These are phyloP conservation scores for Lactarius quietus DNA, from an alignment of 768 basidiomycete species.

Conservation along the genomic window DNA sequence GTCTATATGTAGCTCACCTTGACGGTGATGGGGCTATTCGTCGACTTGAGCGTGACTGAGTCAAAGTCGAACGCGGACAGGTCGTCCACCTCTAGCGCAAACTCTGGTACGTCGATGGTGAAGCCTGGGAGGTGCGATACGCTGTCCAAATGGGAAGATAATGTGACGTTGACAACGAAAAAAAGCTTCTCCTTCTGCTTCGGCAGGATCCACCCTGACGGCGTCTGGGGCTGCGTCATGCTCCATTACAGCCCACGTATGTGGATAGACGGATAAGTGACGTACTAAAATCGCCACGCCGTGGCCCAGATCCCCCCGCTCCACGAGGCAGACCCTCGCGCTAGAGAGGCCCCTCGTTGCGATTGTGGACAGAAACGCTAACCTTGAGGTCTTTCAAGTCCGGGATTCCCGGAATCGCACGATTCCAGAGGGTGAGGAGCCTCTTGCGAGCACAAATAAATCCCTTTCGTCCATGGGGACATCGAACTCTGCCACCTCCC, in stretches of 20 bases:
- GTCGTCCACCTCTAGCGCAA: not conserved
- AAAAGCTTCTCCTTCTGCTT: not conserved
- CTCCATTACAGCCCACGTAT: not conserved
- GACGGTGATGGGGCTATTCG: constrained; percentile 3
- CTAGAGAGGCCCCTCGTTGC: not conserved
- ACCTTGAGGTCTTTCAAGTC: constrained; percentile 12
- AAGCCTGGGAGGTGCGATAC: not conserved
- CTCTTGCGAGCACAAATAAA: constrained; percentile 1
- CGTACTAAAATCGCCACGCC: constrained; percentile 12
- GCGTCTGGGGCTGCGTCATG: not conserved
- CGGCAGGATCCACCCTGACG: constrained; percentile 4
- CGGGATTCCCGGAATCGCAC: constrained; percentile 5
- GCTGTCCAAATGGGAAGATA: constrained; percentile 8
- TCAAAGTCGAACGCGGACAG: constrained; percentile 3
- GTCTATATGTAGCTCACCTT: not conserved
- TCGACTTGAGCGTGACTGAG: constrained; percentile 4
- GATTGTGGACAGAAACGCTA: constrained; percentile 1
- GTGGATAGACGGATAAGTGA: not conserved
- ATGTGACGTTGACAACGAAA: constrained; percentile 10
- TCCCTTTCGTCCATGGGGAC: constrained; percentile 6
- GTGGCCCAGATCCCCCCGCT: not conserved
- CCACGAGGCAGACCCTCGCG: constrained; percentile 6
- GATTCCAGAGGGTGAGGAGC: constrained; percentile 13
- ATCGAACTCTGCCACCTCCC: constrained; percentile 8
- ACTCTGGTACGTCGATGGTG: not conserved